Evolutionary conservation across 805 yeast genomes (phyloP).

Genomic region (Saccharomyces kudriavzevii): DNA sequence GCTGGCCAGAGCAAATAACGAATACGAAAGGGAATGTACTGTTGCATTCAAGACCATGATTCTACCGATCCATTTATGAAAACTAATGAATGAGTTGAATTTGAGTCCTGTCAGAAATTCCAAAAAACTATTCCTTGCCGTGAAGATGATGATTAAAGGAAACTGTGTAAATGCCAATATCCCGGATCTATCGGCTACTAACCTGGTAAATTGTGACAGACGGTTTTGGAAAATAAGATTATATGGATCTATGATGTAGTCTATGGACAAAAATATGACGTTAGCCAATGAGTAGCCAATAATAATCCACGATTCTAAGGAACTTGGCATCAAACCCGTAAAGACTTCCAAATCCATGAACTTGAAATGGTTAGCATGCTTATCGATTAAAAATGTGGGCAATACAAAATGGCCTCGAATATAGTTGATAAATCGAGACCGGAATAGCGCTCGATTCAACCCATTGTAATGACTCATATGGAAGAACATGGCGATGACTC

Average conservation of each 20-base stretch:
- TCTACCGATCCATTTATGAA: constrained; percentile 54
- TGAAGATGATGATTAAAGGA: constrained; percentile 54
- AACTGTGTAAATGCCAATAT: constrained; percentile 38
- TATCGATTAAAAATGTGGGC: constrained; percentile 10
- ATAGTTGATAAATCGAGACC: constrained; percentile 5
- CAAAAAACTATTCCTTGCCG: constrained; percentile 66
- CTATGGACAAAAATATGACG: constrained; percentile 5
- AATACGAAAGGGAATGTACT: constrained; percentile 35
- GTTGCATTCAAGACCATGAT: constrained; percentile 32
- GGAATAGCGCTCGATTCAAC: constrained; percentile 6
- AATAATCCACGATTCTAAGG: constrained; percentile 15
- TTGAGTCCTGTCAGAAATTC: constrained; percentile 54
- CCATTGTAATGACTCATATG: constrained; percentile 10
- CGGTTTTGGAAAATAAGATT: constrained; percentile 10
- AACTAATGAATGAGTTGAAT: constrained; percentile 51
- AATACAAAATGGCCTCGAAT: constrained; percentile 12
- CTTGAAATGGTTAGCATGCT: constrained; percentile 16
- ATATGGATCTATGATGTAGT: constrained; percentile 13
- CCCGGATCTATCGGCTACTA: constrained; percentile 41
- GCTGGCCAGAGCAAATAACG: constrained; percentile 28
- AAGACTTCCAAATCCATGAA: constrained; percentile 4
- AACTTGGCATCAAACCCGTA: constrained; percentile 18
- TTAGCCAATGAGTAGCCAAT: constrained; percentile 14
- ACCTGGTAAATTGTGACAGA: constrained; percentile 16
- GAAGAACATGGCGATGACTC: constrained; percentile 4